A percentile compares a stretch with the other conserved stretches of the same genome.
phyloP scores from a whole-genome alignment of 164 flowering plant genomes.

The Tetracentron sinense region DNA sequence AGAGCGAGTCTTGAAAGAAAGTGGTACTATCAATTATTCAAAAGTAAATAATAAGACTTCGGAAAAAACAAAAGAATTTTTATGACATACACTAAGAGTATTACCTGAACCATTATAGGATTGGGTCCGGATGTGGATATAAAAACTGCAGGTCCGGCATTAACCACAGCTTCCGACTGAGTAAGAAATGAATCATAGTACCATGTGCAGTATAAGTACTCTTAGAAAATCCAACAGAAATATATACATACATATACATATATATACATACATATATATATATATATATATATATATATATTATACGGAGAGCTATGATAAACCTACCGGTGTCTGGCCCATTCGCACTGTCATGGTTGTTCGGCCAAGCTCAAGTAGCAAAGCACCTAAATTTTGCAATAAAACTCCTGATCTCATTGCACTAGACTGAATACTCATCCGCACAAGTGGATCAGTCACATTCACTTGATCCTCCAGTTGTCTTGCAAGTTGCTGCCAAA shows the following conservation, averaged over 20 bases:
- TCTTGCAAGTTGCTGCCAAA: slow-evolving; percentile 62
- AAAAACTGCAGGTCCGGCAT: slow-evolving; percentile 92
- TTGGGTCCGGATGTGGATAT: slow-evolving; percentile 78
- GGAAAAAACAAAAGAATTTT: no score
- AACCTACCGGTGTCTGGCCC: slow-evolving; percentile 73
- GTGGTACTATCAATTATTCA: no score
- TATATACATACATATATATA: no score
- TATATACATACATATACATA: background rate
- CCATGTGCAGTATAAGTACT: background rate
- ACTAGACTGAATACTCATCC: slow-evolving; percentile 46
- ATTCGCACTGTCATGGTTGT: slow-evolving; percentile 73
- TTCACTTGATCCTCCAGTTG: slow-evolving; percentile 53
- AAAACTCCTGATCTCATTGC: slow-evolving; percentile 60
- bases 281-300: no score
- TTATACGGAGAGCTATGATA: no score
- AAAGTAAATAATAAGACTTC: no score
- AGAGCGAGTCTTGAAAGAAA: no score
- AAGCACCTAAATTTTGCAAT: slow-evolving; percentile 70
- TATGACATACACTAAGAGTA: slow-evolving; percentile 5
- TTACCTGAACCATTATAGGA: slow-evolving; percentile 94
- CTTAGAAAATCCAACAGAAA: background rate
- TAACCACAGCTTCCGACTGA: slow-evolving; percentile 86
- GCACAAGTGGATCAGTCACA: slow-evolving; percentile 42
- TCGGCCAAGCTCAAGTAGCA: slow-evolving; percentile 89
- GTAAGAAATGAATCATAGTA: background rate